Evolutionary conservation across 1,139 yeast genomes (phyloP).

Genomic region (Petasospora rhodanensis): DNA sequence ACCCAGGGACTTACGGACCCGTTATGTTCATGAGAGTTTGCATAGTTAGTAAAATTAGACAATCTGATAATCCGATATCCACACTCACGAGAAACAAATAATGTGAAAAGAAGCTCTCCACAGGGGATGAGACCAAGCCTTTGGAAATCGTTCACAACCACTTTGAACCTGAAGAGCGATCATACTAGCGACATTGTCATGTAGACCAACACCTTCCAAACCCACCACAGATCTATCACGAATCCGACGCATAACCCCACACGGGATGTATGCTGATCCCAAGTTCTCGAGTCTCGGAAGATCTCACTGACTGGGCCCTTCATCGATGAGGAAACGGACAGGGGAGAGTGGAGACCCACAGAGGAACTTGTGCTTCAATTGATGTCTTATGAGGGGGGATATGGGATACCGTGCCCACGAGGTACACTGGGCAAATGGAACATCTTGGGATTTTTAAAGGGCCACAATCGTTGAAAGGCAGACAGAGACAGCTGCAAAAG

Average conservation of each 20-base stretch:
- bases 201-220: background rate
- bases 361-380: no score
- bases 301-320: slow-evolving; percentile 18
- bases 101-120: slow-evolving; percentile 10
- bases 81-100: no score
- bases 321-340: slow-evolving; percentile 9
- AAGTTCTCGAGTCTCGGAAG: slow-evolving; percentile 15
- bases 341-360: background rate
- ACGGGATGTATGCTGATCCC: slow-evolving; percentile 19
- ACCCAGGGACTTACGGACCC: slow-evolving; percentile 32
- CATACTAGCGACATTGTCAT: background rate
- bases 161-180: background rate
- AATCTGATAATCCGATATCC: no score
- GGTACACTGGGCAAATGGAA: no score
- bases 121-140: slow-evolving; percentile 7
- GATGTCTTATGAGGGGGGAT: background rate
- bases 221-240: slow-evolving; percentile 4
- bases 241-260: slow-evolving; percentile 19
- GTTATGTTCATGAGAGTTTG: slow-evolving; percentile 22
- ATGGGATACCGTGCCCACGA: background rate
- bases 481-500: no score
- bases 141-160: slow-evolving; percentile 1
- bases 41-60: no score
- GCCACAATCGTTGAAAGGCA: no score
- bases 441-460: no score